Evolutionary conservation across 2,329 filamentous ascomycete genomes (phyloP).

Genomic region (Aspergillus alliaceus): DNA sequence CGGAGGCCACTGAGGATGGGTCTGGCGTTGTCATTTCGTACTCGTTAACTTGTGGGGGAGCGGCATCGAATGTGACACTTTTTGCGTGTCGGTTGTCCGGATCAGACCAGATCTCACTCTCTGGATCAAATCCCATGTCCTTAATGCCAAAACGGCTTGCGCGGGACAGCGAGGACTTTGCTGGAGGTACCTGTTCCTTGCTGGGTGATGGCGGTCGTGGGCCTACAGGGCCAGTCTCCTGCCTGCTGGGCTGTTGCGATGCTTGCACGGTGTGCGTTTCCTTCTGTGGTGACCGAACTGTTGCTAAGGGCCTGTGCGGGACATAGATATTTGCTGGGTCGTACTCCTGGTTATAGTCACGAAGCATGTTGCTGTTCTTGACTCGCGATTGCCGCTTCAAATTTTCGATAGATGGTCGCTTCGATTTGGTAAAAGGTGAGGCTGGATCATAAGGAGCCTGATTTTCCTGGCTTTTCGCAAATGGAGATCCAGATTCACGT

Average conservation of each 20-base stretch:
- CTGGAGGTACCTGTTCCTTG: constrained; percentile 74
- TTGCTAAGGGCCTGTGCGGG: constrained; percentile 78
- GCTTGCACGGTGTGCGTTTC: constrained; percentile 71
- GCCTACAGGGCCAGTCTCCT: constrained; percentile 16
- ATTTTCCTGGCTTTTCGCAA: constrained; percentile 69
- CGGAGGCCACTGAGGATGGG: constrained; percentile 85
- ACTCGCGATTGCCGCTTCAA: constrained; percentile 92
- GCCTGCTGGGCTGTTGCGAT: constrained; percentile 23
- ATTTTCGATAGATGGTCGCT: constrained; percentile 90
- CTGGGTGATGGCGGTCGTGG: constrained; percentile 56
- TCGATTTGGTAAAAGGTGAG: constrained; percentile 68
- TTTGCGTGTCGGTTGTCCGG: constrained; percentile 83
- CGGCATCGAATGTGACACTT: constrained; percentile 94
- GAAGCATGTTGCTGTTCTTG: constrained; percentile 96
- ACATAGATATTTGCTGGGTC: constrained; percentile 75
- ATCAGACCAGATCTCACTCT: constrained; percentile 67
- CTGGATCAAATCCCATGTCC: constrained; percentile 63
- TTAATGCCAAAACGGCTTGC: constrained; percentile 60
- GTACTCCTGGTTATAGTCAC: constrained; percentile 90
- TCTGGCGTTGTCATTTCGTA: constrained; percentile 98
- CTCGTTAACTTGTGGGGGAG: constrained; percentile 91
- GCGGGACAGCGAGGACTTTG: constrained; percentile 82
- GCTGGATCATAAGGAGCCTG: constrained; percentile 58
- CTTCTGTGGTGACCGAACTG: constrained; percentile 55
- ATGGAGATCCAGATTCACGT: constrained; percentile 67